Base-by-base conservation (phyloP, 306 rosid genomes). In the Fragaria iinumae region DNA sequence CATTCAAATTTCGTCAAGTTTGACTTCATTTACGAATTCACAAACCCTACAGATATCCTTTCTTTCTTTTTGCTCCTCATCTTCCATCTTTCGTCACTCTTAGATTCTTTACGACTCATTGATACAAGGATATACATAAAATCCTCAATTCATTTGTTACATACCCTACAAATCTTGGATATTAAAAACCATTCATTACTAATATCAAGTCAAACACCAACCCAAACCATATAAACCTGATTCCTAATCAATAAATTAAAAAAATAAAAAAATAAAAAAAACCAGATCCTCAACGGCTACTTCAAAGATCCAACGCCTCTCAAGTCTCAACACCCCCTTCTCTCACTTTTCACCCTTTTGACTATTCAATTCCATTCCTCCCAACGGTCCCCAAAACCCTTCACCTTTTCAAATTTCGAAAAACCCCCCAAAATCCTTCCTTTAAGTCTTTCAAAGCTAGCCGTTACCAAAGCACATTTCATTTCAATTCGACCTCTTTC, bases 291-390 rank as follows among this genome's bases (percentile, higher is more conserved):
- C 29, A 71, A 71, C 63, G 75, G 63, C 75, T 27, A 48, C 32
- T 49, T 45, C 10, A 41, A 62, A 44, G 21, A 80, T 86, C 86
- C 69, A 84, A 91, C 90, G 91, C 91, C 83, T 86, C 74, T 4
- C 11, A 29, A 34, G 25, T 25, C 25, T 25, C 25, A 25, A 25
- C 52, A 45, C 2, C 36, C 17, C 36, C 36, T 11, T 69, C n/a
- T n/a, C n/a, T n/a, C n/a, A n/a, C n/a, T n/a, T n/a, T 50, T 45
- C 2, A 20, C 29, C 14, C 6, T 12, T 69, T 64, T 23, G 53
- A 59, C 57, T 21, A 68, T 65, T 79, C 59, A 49, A 21, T 48
- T n/a, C 48, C 62, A 27, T 25, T 25, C 9, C 29, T 56, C 63
- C 63, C 80, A 85, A 79, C 88, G 84, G 86, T 82, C 69, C 2